Evolutionary conservation across 345 rosid species (phyloP).

Genomic region (Bruguiera gymnorhiza): DNA sequence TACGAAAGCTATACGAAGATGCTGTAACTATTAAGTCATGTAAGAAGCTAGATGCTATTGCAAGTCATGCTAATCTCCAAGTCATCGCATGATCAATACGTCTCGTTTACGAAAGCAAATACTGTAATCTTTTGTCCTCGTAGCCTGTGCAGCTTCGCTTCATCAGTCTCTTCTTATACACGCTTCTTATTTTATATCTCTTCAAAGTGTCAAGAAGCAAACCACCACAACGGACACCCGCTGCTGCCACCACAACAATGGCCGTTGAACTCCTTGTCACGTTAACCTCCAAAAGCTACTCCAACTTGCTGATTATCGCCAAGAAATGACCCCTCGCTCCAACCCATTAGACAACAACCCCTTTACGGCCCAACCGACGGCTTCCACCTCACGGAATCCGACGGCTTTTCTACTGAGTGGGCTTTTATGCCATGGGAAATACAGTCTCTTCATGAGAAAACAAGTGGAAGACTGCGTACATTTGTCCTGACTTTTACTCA

Average conservation of each 20-base stretch:
- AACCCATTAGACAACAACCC: slow-evolving; percentile 62
- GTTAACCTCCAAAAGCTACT: slow-evolving; percentile 38
- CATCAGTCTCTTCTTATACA: not conserved
- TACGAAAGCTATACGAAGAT: no score
- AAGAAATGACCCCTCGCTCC: slow-evolving; percentile 27
- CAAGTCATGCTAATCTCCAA: not conserved
- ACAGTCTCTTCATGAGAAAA: no score
- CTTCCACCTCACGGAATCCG: slow-evolving; percentile 61
- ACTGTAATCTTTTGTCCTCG: not conserved
- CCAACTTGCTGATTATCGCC: slow-evolving; percentile 39
- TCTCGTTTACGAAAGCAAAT: not conserved
- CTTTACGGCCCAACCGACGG: slow-evolving; percentile 55
- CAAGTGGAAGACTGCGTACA: no score
- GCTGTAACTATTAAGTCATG: no score
- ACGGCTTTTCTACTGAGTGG: slow-evolving; percentile 28
- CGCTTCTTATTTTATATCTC: not conserved
- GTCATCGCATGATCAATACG: not conserved
- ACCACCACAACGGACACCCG: no score
- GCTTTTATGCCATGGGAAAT: no score
- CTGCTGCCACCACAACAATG: not conserved
- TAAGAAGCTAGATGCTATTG: no score
- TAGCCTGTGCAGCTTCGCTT: no score
- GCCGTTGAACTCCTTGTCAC: slow-evolving; percentile 16
- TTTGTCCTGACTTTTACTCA: no score
- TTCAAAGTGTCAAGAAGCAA: not conserved